Conservation (phyloP, 352 stramenopile genomes). For the Globisporangium paddicum region DNA sequence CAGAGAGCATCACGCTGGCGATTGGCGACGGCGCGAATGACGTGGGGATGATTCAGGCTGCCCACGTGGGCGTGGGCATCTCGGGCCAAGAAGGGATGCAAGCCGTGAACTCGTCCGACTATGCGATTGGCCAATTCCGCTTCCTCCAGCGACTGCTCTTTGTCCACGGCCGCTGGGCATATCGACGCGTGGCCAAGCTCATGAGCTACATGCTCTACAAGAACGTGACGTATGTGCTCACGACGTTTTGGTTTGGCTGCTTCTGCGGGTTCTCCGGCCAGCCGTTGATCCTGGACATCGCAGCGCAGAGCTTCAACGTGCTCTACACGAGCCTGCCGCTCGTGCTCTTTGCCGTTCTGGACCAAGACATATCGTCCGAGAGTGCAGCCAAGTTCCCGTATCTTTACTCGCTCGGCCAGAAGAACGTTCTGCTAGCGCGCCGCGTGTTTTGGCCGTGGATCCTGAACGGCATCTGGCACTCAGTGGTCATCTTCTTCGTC, state of each 20-base stretch:
- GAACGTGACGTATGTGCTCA: conserved; percentile 85
- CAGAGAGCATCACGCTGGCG: conserved; percentile 78
- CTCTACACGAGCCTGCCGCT: conserved; percentile 75
- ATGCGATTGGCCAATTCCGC: conserved; percentile 92
- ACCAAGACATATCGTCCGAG: conserved; percentile 69
- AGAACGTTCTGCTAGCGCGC: conserved; percentile 49
- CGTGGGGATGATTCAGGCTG: conserved; percentile 94
- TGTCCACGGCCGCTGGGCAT: conserved; percentile 91
- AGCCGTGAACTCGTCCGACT: conserved; percentile 92
- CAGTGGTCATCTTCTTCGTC: conserved; percentile 79
- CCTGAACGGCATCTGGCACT: conserved; percentile 79
- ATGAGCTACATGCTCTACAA: conserved; percentile 96
- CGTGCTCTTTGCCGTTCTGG: conserved; percentile 71
- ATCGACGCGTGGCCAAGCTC: conserved; percentile 89
- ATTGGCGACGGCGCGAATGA: conserved; percentile 97
- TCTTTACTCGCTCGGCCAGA: conserved; percentile 65
- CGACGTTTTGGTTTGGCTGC: conserved; percentile 83
- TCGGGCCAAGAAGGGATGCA: conserved; percentile 90
- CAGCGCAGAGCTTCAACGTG: conserved; percentile 81
- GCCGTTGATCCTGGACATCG: conserved; percentile 72
- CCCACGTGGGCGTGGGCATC: conserved; percentile 91
- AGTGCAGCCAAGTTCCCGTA: conserved; percentile 62
- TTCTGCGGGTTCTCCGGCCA: conserved; percentile 76
- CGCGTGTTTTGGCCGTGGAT: conserved; percentile 85
- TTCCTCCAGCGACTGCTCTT: conserved; percentile 91